Base-by-base conservation (phyloP, 768 basidiomycete genomes). In the Tricholoma sp. region DNA sequence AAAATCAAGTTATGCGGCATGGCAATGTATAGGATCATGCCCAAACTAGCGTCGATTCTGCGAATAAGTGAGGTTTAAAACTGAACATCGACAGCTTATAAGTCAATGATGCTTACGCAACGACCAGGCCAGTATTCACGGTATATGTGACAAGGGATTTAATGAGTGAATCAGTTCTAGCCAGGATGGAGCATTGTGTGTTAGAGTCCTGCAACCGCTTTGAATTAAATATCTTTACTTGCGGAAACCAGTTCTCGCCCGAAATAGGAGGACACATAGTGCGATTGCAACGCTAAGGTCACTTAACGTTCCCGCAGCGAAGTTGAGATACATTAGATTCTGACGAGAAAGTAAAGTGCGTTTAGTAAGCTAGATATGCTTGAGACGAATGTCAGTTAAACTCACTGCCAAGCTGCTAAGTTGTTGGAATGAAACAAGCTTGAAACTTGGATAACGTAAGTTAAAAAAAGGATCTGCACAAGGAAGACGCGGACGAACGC, bases 1-100 rank as follows among this genome's bases (percentile, higher is more conserved):
- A 80, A 82, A 54, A 84, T 70, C 62, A 80, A 78, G 56, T 81
- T 84, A 34, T 71, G 55, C 0, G 81, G 83, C 83, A 84, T 83
- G 2, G 72, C 67, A 31, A 72, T 67, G 58, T 79, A 83, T 58
- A 73, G 62, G 57, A 79, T 68, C 64, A 79, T 71, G 3, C 80
- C 80, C 15, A 77, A 60, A 9, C 68, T 63, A 2, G 80, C 78
- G 54, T 81, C 76, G 11, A 82, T 50, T 6, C 82, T 83, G 52
- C 37, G 36, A 44, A 18, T n/a, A 47, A 20, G 41, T 28, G 9
- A 12, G 18, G 8, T 29, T 47, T 12, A 36, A 36, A 17, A 28
- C 6, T 58, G 4, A 44, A 32, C 18, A 44, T 4, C n/a, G 48
- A 41, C 36, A 36, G 6, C 7, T 24, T 2, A 41, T 31, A 12